Percentiles rank a stretch among this genome's conserved stretches.
Conservation (phyloP, 805 yeast species). For the Saccharomyces kudriavzevii region DNA sequence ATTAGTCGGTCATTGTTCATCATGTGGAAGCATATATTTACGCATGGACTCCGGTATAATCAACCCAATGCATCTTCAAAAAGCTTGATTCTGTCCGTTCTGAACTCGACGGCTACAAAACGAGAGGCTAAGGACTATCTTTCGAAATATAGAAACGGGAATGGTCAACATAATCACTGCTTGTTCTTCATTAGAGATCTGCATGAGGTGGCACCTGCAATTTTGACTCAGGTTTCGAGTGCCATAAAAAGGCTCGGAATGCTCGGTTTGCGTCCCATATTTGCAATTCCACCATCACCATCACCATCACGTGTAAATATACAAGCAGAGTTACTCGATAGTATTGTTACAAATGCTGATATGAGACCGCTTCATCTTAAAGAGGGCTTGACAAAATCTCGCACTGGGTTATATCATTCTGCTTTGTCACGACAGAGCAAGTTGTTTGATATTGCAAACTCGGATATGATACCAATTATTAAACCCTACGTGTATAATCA, state of each 20-base stretch:
- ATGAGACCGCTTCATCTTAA: constrained; percentile 21
- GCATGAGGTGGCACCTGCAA: constrained; percentile 2
- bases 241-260: constrained; percentile 22
- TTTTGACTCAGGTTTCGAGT: constrained; percentile 14
- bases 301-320: constrained; percentile 9
- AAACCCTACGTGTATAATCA: constrained; percentile 65
- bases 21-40: constrained; percentile 18
- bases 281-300: constrained; percentile 43
- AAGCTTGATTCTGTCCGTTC: constrained; percentile 72
- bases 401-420: constrained; percentile 14
- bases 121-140: constrained; percentile 82
- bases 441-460: constrained; percentile 6
- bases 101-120: constrained; percentile 86
- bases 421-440: constrained; percentile 10
- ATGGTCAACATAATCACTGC: constrained; percentile 17
- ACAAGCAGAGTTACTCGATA: constrained; percentile 22
- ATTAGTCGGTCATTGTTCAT: background rate
- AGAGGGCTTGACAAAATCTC: constrained; percentile 15
- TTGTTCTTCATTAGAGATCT: constrained; percentile 24
- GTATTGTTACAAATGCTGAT: constrained; percentile 14
- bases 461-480: constrained; percentile 37
- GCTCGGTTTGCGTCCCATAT: constrained; percentile 64
- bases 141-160: constrained; percentile 45
- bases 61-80: constrained; percentile 31
- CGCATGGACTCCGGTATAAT: constrained; percentile 7